Percentiles rank a stretch among this genome's conserved stretches.
Evolutionary conservation across 225 moss, liverwort and hornwort genomes (phyloP).

Genomic region (Pleurozium schreberi): DNA sequence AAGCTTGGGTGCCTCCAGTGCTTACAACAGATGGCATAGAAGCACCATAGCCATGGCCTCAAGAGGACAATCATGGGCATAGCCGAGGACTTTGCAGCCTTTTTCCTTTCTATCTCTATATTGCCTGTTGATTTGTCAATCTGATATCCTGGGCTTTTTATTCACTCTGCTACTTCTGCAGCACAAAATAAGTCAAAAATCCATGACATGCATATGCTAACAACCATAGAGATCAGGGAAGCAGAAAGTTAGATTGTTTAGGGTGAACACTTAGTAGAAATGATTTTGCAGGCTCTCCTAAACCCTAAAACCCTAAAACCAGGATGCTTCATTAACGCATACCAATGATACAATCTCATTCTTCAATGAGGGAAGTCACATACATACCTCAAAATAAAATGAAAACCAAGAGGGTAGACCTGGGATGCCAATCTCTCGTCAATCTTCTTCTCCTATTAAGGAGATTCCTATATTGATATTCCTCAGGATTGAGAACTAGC

Average conservation of each 20-base stretch:
- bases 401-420: not conserved
- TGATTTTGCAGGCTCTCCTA: not conserved
- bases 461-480: too few species aligned
- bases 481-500: not conserved
- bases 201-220: not conserved
- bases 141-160: not conserved
- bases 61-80: not conserved
- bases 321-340: not conserved
- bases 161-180: not conserved
- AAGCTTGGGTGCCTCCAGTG: not conserved
- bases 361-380: not conserved
- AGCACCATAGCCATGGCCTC: not conserved
- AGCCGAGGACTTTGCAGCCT: not conserved
- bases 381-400: not conserved
- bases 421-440: not conserved
- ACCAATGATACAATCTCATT: not conserved
- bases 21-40: not conserved
- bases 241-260: not conserved
- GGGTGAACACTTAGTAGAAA: not conserved
- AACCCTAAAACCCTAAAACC: not conserved
- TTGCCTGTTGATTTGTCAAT: not conserved
- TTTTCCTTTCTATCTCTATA: not conserved
- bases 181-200: not conserved
- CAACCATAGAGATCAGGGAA: not conserved
- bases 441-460: not conserved